These are phyloP conservation scores for Lathyrus oleraceus DNA, from an alignment of 306 rosid genomes.

Conservation along the genomic window DNA sequence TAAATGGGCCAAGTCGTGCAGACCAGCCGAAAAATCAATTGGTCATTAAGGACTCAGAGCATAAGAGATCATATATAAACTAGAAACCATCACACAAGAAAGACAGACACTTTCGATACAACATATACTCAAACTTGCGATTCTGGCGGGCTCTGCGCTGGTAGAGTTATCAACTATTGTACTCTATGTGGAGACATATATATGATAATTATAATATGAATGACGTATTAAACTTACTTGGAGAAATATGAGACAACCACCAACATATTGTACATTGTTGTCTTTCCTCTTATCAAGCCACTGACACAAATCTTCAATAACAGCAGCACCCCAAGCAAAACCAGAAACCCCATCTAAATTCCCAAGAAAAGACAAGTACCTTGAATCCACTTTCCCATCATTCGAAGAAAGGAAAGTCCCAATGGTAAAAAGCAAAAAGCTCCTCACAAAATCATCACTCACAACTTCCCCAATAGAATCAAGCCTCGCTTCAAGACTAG, in stretches of 20 bases:
- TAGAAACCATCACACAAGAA: no score
- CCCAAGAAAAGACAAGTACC: slow-evolving; percentile 39
- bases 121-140: no score
- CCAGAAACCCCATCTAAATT: slow-evolving; percentile 37
- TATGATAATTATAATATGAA: neutral
- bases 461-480: slow-evolving; percentile 40
- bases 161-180: no score
- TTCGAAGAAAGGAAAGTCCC: slow-evolving; percentile 45
- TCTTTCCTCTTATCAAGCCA: slow-evolving; percentile 53
- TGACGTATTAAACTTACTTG: slow-evolving; percentile 41
- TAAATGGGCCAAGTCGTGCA: no score
- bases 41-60: no score
- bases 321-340: slow-evolving; percentile 51
- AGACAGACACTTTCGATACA: no score
- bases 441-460: slow-evolving; percentile 47
- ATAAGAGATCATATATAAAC: no score
- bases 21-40: no score
- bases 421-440: slow-evolving; percentile 44
- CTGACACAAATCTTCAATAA: slow-evolving; percentile 44
- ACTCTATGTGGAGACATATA: no score
- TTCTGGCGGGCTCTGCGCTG: no score
- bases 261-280: slow-evolving; percentile 47
- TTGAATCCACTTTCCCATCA: slow-evolving; percentile 49
- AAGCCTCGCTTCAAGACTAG: slow-evolving; percentile 40
- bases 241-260: slow-evolving; percentile 55